Conservation (phyloP, 2,329 filamentous ascomycete species). For the Penicillium vulpinum region DNA sequence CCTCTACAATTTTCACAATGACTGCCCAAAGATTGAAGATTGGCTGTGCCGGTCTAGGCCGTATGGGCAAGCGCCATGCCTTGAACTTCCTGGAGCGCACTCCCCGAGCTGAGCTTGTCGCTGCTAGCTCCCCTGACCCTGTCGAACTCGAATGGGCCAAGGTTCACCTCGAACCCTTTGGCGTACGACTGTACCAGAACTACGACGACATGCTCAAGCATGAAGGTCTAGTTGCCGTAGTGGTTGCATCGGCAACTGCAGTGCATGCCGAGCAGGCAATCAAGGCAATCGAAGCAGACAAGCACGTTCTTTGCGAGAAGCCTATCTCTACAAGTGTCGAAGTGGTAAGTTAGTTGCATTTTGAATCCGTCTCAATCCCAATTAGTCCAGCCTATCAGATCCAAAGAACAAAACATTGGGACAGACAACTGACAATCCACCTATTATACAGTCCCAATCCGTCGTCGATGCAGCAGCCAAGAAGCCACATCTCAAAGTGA, state of each 20-base stretch:
- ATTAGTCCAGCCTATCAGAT: neutral
- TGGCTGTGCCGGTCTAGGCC: slow-evolving; percentile 52
- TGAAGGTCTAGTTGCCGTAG: slow-evolving; percentile 56
- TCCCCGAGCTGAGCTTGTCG: slow-evolving; percentile 52
- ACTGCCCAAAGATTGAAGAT: slow-evolving; percentile 42
- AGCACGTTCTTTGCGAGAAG: slow-evolving; percentile 61
- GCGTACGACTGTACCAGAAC: slow-evolving; percentile 54
- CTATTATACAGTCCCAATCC: slow-evolving; percentile 53
- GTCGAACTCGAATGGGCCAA: slow-evolving; percentile 54
- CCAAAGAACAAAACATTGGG: neutral
- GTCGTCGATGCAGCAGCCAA: slow-evolving; percentile 59
- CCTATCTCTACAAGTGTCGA: slow-evolving; percentile 57
- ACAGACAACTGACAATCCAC: neutral
- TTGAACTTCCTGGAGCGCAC: slow-evolving; percentile 50
- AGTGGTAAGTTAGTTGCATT: slow-evolving; percentile 46
- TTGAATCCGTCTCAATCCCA: neutral
- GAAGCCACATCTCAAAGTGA: slow-evolving; percentile 63
- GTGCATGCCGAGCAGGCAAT: slow-evolving; percentile 60
- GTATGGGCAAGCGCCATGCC: slow-evolving; percentile 54
- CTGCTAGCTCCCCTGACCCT: slow-evolving; percentile 50
- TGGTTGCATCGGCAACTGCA: slow-evolving; percentile 57
- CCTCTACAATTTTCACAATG: slow-evolving; percentile 19
- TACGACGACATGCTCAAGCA: slow-evolving; percentile 61
- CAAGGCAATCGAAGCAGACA: slow-evolving; percentile 55
- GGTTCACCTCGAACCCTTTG: slow-evolving; percentile 52